Evolutionary conservation across 257 asterid species (phyloP).

Genomic region (Catharanthus roseus): DNA sequence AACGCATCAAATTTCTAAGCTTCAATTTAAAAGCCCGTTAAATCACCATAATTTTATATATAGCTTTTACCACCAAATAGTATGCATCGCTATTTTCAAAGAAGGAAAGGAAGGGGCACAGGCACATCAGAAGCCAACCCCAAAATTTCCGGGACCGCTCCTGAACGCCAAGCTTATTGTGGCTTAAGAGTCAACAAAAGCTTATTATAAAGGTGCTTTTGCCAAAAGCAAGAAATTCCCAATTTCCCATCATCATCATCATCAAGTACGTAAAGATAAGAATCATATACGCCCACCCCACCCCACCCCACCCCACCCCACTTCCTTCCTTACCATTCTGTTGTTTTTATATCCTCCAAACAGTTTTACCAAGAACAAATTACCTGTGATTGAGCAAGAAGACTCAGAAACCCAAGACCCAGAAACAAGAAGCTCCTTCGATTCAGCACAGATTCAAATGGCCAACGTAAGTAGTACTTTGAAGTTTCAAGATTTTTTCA

Average conservation of each 20-base stretch:
- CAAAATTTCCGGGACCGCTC: no score
- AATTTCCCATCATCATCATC: constrained; percentile 16
- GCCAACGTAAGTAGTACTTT: constrained; percentile 64
- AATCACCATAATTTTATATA: no score
- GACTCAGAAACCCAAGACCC: constrained; percentile 1
- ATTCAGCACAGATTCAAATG: constrained; percentile 23
- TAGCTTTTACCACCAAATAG: no score
- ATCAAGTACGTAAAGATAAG: constrained; percentile 34
- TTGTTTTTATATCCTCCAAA: constrained; percentile 21
- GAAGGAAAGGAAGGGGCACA: no score
- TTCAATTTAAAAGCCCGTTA: no score
- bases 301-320: no score
- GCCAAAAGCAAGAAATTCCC: constrained; percentile 24
- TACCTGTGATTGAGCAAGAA: background rate
- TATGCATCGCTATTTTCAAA: no score
- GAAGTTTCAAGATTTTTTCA: background rate
- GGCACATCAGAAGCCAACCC: no score
- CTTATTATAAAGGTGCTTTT: constrained; percentile 53
- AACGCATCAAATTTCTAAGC: no score
- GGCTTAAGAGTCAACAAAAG: background rate
- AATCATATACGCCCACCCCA: no score
- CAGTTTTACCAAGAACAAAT: background rate
- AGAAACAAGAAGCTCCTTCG: background rate
- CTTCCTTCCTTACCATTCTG: constrained; percentile 20
- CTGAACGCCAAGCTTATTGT: no score